Percentiles rank a stretch among this genome's conserved stretches.
phyloP scores from a whole-genome alignment of 1,284 basidiomycete species.

The Tetrapyrgos nigripes region DNA sequence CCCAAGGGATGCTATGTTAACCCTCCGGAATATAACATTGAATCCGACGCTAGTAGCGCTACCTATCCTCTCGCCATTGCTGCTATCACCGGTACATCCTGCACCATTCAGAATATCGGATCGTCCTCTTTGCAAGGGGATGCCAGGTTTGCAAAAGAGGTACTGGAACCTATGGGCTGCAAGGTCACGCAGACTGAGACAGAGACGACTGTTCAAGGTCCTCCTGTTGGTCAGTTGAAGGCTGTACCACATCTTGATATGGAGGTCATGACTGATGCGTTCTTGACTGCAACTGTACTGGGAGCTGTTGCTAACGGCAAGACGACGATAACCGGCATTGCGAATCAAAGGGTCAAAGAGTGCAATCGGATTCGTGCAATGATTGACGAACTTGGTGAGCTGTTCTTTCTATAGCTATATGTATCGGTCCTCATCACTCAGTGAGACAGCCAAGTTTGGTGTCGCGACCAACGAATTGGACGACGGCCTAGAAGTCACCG shows the following conservation, averaged over 20 bases:
- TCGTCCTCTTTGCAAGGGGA: constrained; percentile 94
- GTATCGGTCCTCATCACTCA: constrained; percentile 9
- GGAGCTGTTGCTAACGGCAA: constrained; percentile 83
- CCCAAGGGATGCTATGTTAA: constrained; percentile 84
- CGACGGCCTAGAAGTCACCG: constrained; percentile 93
- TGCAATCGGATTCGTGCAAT: constrained; percentile 97
- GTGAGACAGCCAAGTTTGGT: constrained; percentile 85
- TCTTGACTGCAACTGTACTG: constrained; percentile 92
- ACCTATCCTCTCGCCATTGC: constrained; percentile 98
- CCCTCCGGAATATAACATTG: constrained; percentile 87
- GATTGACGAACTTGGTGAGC: constrained; percentile 91
- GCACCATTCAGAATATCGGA: constrained; percentile 94
- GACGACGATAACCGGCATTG: constrained; percentile 93
- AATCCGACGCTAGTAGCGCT: constrained; percentile 95
- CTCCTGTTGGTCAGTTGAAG: constrained; percentile 80
- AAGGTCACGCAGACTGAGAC: constrained; percentile 86
- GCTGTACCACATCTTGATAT: constrained; percentile 93
- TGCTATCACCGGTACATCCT: constrained; percentile 93
- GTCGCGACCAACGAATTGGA: constrained; percentile 92
- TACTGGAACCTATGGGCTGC: constrained; percentile 96
- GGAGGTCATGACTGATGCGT: constrained; percentile 99
- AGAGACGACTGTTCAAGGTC: constrained; percentile 94
- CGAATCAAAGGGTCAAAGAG: constrained; percentile 98
- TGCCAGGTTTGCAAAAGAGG: constrained; percentile 92
- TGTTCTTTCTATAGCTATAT: not conserved